Percentiles rank a stretch among this genome's conserved stretches.
These are phyloP conservation scores for Smallanthus sonchifolius DNA, from an alignment of 129 eudicot species.

Conservation along the genomic window DNA sequence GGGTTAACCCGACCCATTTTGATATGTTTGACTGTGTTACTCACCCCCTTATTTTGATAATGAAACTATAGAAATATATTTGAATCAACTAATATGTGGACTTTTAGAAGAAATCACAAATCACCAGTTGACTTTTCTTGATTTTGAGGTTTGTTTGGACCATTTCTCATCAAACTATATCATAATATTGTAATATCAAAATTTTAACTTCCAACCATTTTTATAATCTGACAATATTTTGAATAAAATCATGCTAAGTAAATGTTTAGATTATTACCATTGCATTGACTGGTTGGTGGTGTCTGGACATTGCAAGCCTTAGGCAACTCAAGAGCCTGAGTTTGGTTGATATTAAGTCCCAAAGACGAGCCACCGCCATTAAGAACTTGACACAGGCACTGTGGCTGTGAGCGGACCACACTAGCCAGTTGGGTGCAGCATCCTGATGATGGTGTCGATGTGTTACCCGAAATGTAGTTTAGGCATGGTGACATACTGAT, in stretches of 20 bases:
- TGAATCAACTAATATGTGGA: neutral
- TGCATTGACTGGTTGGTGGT: slow-evolving; percentile 56
- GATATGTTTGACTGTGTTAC: neutral
- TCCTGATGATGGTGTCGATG: slow-evolving; percentile 33
- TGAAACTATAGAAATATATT: neutral
- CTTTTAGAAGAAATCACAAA: neutral
- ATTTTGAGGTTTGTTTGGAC: neutral
- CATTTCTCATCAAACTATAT: neutral
- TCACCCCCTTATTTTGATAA: neutral
- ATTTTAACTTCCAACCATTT: neutral
- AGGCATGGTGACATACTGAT: slow-evolving; percentile 45
- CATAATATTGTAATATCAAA: neutral
- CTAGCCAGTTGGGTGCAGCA: slow-evolving; percentile 45
- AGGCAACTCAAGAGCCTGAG: slow-evolving; percentile 57
- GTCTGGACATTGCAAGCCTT: slow-evolving; percentile 60
- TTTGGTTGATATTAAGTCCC: slow-evolving; percentile 49
- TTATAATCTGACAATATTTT: neutral
- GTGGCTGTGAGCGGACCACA: slow-evolving; percentile 49
- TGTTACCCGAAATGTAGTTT: slow-evolving; percentile 33
- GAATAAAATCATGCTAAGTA: neutral
- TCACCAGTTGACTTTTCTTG: neutral
- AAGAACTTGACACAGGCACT: slow-evolving; percentile 50
- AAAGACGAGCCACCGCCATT: slow-evolving; percentile 41
- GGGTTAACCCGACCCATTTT: neutral
- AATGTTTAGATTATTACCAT: slow-evolving; percentile 29